Conservation (phyloP, 2,329 filamentous ascomycete species). For the Microdochium bolleyi region DNA sequence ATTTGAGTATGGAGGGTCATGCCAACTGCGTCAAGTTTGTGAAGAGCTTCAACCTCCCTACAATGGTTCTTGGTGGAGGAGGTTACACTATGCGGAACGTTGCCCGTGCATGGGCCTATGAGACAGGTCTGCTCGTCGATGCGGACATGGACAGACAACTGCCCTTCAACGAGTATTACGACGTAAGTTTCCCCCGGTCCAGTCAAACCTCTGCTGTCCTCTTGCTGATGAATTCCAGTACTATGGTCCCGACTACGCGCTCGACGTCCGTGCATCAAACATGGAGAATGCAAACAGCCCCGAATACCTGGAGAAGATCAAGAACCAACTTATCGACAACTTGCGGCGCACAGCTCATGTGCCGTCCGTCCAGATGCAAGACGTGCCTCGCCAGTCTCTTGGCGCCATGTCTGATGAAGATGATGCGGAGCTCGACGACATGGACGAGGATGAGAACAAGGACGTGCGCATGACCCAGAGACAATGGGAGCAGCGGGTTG, state of each 20-base stretch:
- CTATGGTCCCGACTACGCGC: constrained; percentile 82
- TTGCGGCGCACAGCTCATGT: constrained; percentile 77
- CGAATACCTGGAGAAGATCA: constrained; percentile 75
- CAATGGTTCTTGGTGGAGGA: constrained; percentile 89
- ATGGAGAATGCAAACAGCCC: constrained; percentile 87
- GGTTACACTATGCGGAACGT: constrained; percentile 98
- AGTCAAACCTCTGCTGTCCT: background rate
- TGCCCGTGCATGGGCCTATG: constrained; percentile 92
- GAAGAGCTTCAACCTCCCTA: constrained; percentile 75
- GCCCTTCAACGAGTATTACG: constrained; percentile 95
- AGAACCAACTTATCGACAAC: constrained; percentile 76
- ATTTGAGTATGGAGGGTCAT: constrained; percentile 92
- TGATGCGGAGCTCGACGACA: constrained; percentile 55
- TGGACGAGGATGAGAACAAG: constrained; percentile 80
- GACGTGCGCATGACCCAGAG: constrained; percentile 77
- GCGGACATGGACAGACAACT: constrained; percentile 75
- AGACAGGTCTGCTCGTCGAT: constrained; percentile 84
- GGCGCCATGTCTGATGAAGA: constrained; percentile 59
- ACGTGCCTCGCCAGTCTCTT: constrained; percentile 56
- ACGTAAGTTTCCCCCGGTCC: constrained; percentile 41
- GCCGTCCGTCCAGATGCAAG: constrained; percentile 87
- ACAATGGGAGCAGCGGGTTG: constrained; percentile 71
- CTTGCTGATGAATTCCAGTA: constrained; percentile 54
- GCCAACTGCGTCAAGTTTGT: constrained; percentile 90
- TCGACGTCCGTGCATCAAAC: constrained; percentile 82